A percentile compares a stretch with the other conserved stretches of the same genome.
Conservation (phyloP, 495 filamentous ascomycete genomes). For the Penicillium bialowiezense region DNA sequence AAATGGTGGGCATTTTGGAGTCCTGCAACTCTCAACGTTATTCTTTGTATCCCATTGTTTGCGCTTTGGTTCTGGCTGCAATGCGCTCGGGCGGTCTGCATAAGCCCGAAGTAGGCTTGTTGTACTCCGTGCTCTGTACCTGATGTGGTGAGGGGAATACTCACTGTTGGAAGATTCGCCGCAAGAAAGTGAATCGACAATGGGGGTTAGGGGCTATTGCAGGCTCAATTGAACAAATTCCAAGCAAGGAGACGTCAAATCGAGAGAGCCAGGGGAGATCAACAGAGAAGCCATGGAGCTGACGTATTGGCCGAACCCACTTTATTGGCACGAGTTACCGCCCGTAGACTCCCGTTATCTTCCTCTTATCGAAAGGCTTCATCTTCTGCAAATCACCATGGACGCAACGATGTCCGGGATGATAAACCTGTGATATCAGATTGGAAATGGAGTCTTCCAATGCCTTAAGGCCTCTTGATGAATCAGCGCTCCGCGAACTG, state of each 20-base stretch:
- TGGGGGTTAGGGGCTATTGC: no score
- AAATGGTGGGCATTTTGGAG: constrained; percentile 34
- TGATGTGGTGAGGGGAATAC: no score
- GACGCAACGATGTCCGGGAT: background rate
- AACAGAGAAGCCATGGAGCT: constrained; percentile 3
- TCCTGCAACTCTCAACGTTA: constrained; percentile 1
- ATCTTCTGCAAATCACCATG: constrained; percentile 2
- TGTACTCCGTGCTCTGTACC: no score
- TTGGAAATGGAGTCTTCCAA: constrained; percentile 33
- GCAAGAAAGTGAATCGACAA: no score
- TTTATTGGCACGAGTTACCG: constrained; percentile 5
- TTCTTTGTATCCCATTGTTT: background rate
- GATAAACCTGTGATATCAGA: constrained; percentile 1
- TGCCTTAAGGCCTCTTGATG: constrained; percentile 36
- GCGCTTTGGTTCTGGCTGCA: background rate
- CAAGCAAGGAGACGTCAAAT: background rate
- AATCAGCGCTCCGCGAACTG: constrained; percentile 43
- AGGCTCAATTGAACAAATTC: background rate
- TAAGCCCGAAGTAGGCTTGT: background rate
- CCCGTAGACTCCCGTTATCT: constrained; percentile 10
- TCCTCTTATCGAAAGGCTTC: constrained; percentile 13
- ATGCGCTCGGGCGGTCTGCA: constrained; percentile 1
- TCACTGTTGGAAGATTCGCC: no score
- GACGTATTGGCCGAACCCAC: constrained; percentile 14
- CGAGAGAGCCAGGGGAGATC: constrained; percentile 1